These are phyloP conservation scores for Septoria linicola DNA, from an alignment of 2,329 filamentous ascomycete genomes.

Conservation along the genomic window DNA sequence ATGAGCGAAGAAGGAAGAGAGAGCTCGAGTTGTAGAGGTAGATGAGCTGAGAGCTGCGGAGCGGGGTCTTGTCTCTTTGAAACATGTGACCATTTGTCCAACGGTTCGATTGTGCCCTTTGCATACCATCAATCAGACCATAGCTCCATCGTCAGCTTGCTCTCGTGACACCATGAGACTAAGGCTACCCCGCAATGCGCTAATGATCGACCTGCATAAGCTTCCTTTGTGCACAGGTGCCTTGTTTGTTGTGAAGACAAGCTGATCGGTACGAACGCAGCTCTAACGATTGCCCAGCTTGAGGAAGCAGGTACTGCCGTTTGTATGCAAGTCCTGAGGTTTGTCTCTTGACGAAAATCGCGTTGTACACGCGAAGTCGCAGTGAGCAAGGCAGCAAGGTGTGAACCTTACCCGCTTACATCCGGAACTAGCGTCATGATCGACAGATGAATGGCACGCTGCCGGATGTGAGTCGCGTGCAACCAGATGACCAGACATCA, in stretches of 20 bases:
- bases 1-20: constrained; percentile 2
- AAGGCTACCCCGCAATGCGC: constrained; percentile 5
- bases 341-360: too few relatives aligned
- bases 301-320: too few relatives aligned
- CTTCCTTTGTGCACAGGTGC: background rate
- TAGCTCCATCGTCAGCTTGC: constrained; percentile 2
- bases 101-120: background rate
- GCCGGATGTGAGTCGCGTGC: background rate
- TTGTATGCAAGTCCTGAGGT: too few relatives aligned
- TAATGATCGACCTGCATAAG: constrained; percentile 2
- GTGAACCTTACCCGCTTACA: constrained; percentile 1
- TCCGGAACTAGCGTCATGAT: constrained; percentile 8
- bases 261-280: background rate
- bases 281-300: background rate
- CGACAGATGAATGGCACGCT: constrained; percentile 9
- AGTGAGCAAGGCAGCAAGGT: background rate
- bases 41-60: background rate
- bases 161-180: background rate
- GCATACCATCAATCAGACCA: background rate
- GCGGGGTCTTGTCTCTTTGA: constrained; percentile 3
- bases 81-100: constrained; percentile 7
- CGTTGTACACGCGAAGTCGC: too few relatives aligned
- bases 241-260: background rate
- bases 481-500: background rate
- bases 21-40: too few relatives aligned